Percentiles rank a stretch among this genome's conserved stretches.
These are phyloP conservation scores for Hirsutella minnesotensis DNA, from an alignment of 2,329 filamentous ascomycete genomes.

Conservation along the genomic window DNA sequence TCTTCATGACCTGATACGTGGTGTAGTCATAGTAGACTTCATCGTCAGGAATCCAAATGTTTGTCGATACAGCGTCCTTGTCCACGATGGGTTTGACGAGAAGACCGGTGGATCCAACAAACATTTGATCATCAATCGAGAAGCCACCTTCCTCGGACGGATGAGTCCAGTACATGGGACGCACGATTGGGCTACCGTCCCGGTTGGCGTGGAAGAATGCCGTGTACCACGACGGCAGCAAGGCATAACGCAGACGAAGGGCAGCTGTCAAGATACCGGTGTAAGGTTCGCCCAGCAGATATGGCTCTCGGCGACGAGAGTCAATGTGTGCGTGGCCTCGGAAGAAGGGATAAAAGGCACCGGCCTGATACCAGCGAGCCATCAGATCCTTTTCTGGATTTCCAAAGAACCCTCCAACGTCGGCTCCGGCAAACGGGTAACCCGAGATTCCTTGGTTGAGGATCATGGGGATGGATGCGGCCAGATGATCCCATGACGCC, in stretches of 20 bases:
- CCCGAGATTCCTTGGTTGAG: conserved; percentile 86
- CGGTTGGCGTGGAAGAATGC: conserved; percentile 83
- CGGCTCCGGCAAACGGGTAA: conserved; percentile 87
- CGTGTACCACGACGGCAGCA: conserved; percentile 92
- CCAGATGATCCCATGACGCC: conserved; percentile 82
- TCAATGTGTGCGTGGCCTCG: conserved; percentile 95
- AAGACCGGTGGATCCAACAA: conserved; percentile 76
- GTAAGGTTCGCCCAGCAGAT: conserved; percentile 75
- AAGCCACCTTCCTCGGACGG: conserved; percentile 82
- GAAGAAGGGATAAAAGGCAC: conserved; percentile 97
- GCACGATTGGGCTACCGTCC: conserved; percentile 75
- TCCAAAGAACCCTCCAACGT: conserved; percentile 96
- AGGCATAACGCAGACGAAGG: conserved; percentile 74
- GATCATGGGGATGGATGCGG: conserved; percentile 85
- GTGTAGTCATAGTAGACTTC: conserved; percentile 95
- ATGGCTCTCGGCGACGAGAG: conserved; percentile 85
- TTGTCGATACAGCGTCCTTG: conserved; percentile 58
- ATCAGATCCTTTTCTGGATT: conserved; percentile 89
- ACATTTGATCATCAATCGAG: conserved; percentile 82
- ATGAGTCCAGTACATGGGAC: conserved; percentile 88
- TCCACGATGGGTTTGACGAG: conserved; percentile 85
- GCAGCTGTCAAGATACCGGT: conserved; percentile 78
- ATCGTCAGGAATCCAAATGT: conserved; percentile 79
- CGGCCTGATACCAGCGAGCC: conserved; percentile 91
- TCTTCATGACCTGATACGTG: conserved; percentile 62